Evolutionary conservation across 2,329 filamentous ascomycete genomes (phyloP), one percentile per base, ranked within the genome.

Genomic region (Leptodontidium sp.): DNA sequence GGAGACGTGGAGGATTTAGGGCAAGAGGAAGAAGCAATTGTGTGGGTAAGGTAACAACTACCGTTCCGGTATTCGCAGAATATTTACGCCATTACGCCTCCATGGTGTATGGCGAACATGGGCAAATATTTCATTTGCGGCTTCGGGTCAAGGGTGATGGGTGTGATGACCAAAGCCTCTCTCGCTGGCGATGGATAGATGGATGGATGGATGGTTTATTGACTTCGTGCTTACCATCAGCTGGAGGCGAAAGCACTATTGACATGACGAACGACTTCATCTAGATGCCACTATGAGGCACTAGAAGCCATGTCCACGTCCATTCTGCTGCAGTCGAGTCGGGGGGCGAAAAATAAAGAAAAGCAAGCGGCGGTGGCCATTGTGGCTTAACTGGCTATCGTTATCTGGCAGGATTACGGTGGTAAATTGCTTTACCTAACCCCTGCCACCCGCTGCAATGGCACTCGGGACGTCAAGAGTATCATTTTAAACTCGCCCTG

Each of bases 401-500:
- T 32, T 32, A 32, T 32, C 29, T 32, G 29, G 29, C 3, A 6
- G 29, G 29, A 53, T 21, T 21, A 21, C 21, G 21, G 21, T 21
- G 21, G 24, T 29, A 53, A 32, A 32, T 53, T 53, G 14, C 9
- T 50, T 40, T 11, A 6, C 38, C 38, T 40, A 40, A 8, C 9
- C 38, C 38, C 38, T 12, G 29, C 29, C 29, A 32, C 29, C 29
- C 29, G 6, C 29, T 32, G 29, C 29, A 32, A 32, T 55, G 52
- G 26, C 14, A 32, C 29, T 35, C 26, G 26, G 29, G 15, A 35
- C 6, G 4, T 15, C 17, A 53, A 53, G 24, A 35, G 43, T 15
- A 17, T 55, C 52, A 55, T 55, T 55, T 55, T n/a, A 55, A 35
- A 17, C 8, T 53, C 52, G 52, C 52, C 52, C 52, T 55, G 52